Evolutionary conservation across 768 basidiomycete species (phyloP).

Genomic region (Tubosaeta brunneosetosa): DNA sequence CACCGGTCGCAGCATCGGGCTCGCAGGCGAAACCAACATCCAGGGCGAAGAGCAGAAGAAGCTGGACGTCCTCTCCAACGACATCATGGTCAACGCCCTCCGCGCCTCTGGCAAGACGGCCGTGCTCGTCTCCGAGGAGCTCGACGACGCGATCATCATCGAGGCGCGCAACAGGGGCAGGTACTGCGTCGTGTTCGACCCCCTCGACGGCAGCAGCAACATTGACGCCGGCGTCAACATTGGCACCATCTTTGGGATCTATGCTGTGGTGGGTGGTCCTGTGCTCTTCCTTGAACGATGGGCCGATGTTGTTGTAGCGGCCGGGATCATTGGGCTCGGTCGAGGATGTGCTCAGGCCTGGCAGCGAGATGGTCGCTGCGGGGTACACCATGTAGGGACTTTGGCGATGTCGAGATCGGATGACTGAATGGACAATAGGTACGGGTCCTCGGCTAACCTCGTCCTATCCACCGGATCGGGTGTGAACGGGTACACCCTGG

Average conservation of each 20-base stretch:
- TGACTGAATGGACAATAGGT: constrained; percentile 39
- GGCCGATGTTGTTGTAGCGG: constrained; percentile 38
- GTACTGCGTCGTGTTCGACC: constrained; percentile 99
- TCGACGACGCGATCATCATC: constrained; percentile 89
- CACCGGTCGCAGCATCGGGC: constrained; percentile 64
- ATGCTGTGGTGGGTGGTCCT: constrained; percentile 68
- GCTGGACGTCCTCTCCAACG: constrained; percentile 94
- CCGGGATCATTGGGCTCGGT: constrained; percentile 76
- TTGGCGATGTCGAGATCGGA: neutral
- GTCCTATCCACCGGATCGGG: constrained; percentile 93
- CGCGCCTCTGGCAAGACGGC: constrained; percentile 95
- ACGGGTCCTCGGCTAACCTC: constrained; percentile 94
- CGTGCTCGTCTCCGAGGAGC: constrained; percentile 95
- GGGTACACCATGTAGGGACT: constrained; percentile 90
- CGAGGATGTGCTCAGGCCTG: constrained; percentile 87
- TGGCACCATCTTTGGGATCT: constrained; percentile 96
- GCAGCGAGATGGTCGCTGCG: constrained; percentile 95
- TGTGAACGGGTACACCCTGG: constrained; percentile 97
- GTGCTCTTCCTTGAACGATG: neutral
- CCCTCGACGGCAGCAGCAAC: constrained; percentile 92
- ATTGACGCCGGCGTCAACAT: constrained; percentile 99
- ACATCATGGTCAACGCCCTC: constrained; percentile 98
- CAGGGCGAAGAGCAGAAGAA: constrained; percentile 99
- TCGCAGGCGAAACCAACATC: constrained; percentile 94
- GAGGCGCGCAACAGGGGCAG: constrained; percentile 74